A percentile compares a stretch with the other conserved stretches of the same genome.
phyloP scores from a whole-genome alignment of 139 green algal species.

The Tetradesmus lagerheimii region DNA sequence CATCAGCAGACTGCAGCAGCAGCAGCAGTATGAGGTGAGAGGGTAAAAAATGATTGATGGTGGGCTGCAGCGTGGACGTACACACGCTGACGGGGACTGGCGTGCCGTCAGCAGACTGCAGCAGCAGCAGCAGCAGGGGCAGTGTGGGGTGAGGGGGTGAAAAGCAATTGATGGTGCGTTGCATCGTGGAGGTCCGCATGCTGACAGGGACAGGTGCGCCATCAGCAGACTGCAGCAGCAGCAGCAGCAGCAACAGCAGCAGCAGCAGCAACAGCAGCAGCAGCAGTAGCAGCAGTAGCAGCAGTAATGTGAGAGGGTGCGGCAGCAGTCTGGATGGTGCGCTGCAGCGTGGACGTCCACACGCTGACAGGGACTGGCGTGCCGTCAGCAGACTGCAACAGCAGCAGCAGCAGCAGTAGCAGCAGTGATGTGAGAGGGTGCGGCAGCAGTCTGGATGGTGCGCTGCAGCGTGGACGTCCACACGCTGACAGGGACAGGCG shows the following conservation, averaged over 20 bases:
- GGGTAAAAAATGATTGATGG: slow-evolving; percentile 97
- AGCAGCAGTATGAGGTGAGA: no score
- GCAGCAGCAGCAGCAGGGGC: slow-evolving; percentile 53
- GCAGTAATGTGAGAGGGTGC: no score
- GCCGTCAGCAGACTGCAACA: slow-evolving; percentile 44
- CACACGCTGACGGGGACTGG: slow-evolving; percentile 83
- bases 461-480: slow-evolving; percentile 96
- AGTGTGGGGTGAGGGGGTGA: no score
- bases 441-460: slow-evolving; percentile 89
- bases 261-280: slow-evolving; percentile 81
- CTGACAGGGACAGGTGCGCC: slow-evolving; percentile 62
- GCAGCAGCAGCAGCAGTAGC: neutral
- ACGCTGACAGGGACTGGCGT: slow-evolving; percentile 73
- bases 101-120: slow-evolving; percentile 45
- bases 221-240: slow-evolving; percentile 45
- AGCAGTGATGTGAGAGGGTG: neutral
- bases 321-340: slow-evolving; percentile 97
- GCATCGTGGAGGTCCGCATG: slow-evolving; percentile 95
- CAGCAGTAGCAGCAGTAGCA: slow-evolving; percentile 48
- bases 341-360: slow-evolving; percentile 94
- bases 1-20: no score
- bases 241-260: slow-evolving; percentile 41
- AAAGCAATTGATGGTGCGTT: slow-evolving; percentile 96
- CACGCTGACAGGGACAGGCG: slow-evolving; percentile 73
- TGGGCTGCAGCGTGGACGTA: slow-evolving; percentile 94